Evolutionary conservation across 257 asterid genomes (phyloP).

Genomic region (Fraxinus cuspidata): DNA sequence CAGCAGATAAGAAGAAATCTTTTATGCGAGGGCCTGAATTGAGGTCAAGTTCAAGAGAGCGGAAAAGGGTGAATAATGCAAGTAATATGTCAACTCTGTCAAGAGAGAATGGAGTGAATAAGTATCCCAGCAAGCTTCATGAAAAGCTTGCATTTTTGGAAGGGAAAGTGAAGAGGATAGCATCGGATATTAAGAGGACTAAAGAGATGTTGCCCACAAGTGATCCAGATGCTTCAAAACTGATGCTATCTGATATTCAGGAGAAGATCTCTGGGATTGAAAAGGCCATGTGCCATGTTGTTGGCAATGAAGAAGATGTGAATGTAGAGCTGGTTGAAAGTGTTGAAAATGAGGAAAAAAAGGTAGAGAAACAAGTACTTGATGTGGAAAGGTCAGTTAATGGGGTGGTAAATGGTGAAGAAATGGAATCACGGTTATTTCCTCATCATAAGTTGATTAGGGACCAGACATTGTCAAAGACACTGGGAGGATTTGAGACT

Average conservation of each 20-base stretch:
- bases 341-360: constrained; percentile 25
- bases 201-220: constrained; percentile 71
- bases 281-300: constrained; percentile 65
- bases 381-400: constrained; percentile 45
- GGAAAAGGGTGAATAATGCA: constrained; percentile 33
- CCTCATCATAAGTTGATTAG: constrained; percentile 75
- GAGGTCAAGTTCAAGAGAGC: constrained; percentile 38
- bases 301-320: constrained; percentile 33
- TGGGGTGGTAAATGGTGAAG: constrained; percentile 59
- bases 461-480: constrained; percentile 49
- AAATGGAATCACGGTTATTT: constrained; percentile 62
- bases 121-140: constrained; percentile 63
- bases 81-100: constrained; percentile 24
- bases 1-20: constrained; percentile 38
- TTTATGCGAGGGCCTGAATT: constrained; percentile 26
- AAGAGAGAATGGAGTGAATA: constrained; percentile 38
- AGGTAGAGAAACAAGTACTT: constrained; percentile 21
- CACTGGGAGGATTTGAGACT: constrained; percentile 27
- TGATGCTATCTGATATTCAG: constrained; percentile 64
- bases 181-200: constrained; percentile 71
- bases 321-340: constrained; percentile 21
- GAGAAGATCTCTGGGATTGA: constrained; percentile 78
- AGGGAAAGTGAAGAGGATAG: constrained; percentile 81
- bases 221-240: constrained; percentile 65
- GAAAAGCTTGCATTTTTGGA: constrained; percentile 82